Percentiles rank a stretch among this genome's conserved stretches.
These are phyloP conservation scores for Vishniacozyma victoriae DNA, from an alignment of 768 basidiomycete genomes.

Conservation along the genomic window DNA sequence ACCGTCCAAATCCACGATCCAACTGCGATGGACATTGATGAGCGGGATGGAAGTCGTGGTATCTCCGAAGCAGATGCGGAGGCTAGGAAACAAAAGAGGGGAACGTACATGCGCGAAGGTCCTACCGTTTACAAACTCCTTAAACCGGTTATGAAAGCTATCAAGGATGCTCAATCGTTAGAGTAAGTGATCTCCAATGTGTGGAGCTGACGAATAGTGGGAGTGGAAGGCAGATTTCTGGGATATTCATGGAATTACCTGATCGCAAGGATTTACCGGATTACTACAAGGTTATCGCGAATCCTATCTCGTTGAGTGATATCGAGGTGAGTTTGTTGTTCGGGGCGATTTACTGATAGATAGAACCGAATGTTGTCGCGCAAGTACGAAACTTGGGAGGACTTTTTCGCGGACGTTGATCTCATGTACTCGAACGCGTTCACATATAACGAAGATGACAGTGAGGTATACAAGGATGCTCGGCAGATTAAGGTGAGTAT, in stretches of 20 bases:
- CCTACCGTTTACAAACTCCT: constrained; percentile 36
- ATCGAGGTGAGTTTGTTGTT: constrained; percentile 64
- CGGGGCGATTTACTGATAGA: constrained; percentile 55
- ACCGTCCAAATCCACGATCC: too few species aligned
- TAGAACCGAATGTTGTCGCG: constrained; percentile 78
- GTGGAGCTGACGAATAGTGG: constrained; percentile 16
- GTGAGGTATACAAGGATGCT: constrained; percentile 43
- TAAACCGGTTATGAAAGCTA: constrained; percentile 31
- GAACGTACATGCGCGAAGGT: constrained; percentile 35
- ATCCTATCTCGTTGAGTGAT: constrained; percentile 80
- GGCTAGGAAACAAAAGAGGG: constrained; percentile 18
- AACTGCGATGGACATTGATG: too few species aligned
- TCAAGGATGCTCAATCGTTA: constrained; percentile 27
- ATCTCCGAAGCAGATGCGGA: constrained; percentile 4
- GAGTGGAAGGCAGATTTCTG: constrained; percentile 45
- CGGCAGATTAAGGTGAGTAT: constrained; percentile 36
- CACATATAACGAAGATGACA: constrained; percentile 76
- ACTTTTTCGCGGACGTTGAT: constrained; percentile 81
- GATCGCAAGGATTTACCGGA: constrained; percentile 62
- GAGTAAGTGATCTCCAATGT: constrained; percentile 25
- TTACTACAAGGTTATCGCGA: constrained; percentile 73
- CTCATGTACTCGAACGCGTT: constrained; percentile 85
- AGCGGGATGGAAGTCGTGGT: too few species aligned
- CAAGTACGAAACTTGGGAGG: constrained; percentile 57
- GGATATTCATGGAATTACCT: constrained; percentile 79